Evolutionary conservation across 768 basidiomycete genomes (phyloP).

Genomic region (Lepiota venenata): DNA sequence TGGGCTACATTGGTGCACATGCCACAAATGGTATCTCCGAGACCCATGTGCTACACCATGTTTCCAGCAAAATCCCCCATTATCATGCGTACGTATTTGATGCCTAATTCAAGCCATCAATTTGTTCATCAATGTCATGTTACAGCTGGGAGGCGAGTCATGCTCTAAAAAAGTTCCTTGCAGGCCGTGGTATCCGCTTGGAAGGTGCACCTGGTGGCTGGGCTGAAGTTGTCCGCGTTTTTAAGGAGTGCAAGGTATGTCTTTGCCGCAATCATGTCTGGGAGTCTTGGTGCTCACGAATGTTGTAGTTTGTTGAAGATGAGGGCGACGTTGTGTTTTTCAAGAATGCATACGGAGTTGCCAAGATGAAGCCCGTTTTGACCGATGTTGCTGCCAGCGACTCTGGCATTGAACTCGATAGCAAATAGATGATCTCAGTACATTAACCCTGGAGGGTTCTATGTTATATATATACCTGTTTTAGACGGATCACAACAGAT

Average conservation of each 20-base stretch:
- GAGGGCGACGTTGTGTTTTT: slow-evolving; percentile 89
- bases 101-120: no score
- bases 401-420: slow-evolving; percentile 50
- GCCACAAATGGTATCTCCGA: slow-evolving; percentile 92
- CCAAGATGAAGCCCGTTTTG: slow-evolving; percentile 64
- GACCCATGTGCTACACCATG: slow-evolving; percentile 91
- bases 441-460: neutral
- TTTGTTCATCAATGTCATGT: neutral
- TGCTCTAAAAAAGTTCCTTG: slow-evolving; percentile 76
- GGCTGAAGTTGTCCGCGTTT: slow-evolving; percentile 77
- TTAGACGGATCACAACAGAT: slow-evolving; percentile 5
- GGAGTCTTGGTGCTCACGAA: neutral
- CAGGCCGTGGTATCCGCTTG: slow-evolving; percentile 57
- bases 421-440: slow-evolving; percentile 28
- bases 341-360: slow-evolving; percentile 83
- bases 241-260: slow-evolving; percentile 70
- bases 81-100: slow-evolving; percentile 63
- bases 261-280: neutral
- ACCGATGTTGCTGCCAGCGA: slow-evolving; percentile 53
- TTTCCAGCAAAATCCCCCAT: slow-evolving; percentile 94
- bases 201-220: slow-evolving; percentile 76
- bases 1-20: slow-evolving; percentile 83
- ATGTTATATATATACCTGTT: neutral
- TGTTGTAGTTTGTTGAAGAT: slow-evolving; percentile 81
- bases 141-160: slow-evolving; percentile 85